phyloP scores from a whole-genome alignment of 305 asterid species.

The Fraxinus platypoda region DNA sequence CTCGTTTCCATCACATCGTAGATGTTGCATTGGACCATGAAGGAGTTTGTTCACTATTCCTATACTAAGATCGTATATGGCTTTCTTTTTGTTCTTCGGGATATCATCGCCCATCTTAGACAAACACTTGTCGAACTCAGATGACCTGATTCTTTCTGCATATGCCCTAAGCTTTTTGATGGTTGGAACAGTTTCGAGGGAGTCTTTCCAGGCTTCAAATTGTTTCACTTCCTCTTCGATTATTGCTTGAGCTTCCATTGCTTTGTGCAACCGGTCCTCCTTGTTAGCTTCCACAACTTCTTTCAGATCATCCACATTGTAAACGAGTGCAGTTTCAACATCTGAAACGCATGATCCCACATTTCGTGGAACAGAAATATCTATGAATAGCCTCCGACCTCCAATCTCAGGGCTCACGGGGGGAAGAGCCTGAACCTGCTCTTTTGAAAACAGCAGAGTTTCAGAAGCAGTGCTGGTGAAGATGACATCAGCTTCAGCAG shows the following conservation, averaged over 20 bases:
- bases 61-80: conserved; percentile 58
- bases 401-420: conserved; percentile 44
- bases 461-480: conserved; percentile 80
- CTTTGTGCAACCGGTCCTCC: conserved; percentile 69
- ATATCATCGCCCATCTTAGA: conserved; percentile 65
- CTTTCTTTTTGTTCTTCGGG: conserved; percentile 59
- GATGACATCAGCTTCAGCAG: conserved; percentile 69
- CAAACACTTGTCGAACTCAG: conserved; percentile 77
- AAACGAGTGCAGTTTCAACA: conserved; percentile 48
- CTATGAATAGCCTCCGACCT: conserved; percentile 64
- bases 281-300: conserved; percentile 87
- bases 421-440: conserved; percentile 57
- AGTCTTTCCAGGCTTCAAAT: conserved; percentile 83
- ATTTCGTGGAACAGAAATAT: conserved; percentile 90
- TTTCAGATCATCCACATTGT: conserved; percentile 82
- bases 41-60: conserved; percentile 80
- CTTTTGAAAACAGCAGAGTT: conserved; percentile 53
- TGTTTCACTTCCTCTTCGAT: conserved; percentile 67
- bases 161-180: conserved; percentile 85
- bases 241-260: conserved; percentile 70
- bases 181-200: conserved; percentile 80
- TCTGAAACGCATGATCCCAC: conserved; percentile 74
- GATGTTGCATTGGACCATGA: conserved; percentile 90
- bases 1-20: conserved; percentile 63
- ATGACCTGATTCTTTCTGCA: conserved; percentile 73